These are phyloP conservation scores for Botrytis fabae DNA, from an alignment of 2,329 filamentous ascomycete genomes.

Conservation along the genomic window DNA sequence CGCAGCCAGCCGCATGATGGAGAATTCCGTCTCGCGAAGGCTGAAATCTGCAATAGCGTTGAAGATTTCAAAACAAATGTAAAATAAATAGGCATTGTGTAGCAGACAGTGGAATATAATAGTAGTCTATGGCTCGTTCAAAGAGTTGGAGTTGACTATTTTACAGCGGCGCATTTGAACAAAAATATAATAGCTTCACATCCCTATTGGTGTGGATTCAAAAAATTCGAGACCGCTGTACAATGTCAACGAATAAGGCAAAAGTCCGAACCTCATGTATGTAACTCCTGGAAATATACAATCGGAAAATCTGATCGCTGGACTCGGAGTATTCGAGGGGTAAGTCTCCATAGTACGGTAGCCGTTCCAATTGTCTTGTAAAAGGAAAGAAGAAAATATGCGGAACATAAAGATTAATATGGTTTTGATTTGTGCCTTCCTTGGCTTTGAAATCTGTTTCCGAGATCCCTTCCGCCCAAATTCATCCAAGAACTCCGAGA, in stretches of 20 bases:
- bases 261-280: neutral
- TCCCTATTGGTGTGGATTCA: neutral
- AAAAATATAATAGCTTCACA: neutral
- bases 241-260: neutral
- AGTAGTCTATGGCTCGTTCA: neutral
- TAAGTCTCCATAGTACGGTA: neutral
- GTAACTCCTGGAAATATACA: neutral
- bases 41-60: neutral
- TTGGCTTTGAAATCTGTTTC: neutral
- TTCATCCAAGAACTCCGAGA: constrained; percentile 10
- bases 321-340: neutral
- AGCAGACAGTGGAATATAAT: neutral
- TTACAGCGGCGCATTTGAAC: neutral
- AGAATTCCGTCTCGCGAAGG: no score
- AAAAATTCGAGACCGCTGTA: neutral
- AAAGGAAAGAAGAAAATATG: neutral
- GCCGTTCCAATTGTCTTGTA: neutral
- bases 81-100: no score
- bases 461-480: constrained; percentile 8
- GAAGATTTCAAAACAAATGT: neutral
- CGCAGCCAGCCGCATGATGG: neutral
- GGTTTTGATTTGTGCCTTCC: constrained; percentile 5
- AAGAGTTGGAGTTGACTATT: neutral
- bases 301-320: neutral
- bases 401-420: neutral